phyloP scores from a whole-genome alignment of 768 basidiomycete species.

The Suillus variegatus region DNA sequence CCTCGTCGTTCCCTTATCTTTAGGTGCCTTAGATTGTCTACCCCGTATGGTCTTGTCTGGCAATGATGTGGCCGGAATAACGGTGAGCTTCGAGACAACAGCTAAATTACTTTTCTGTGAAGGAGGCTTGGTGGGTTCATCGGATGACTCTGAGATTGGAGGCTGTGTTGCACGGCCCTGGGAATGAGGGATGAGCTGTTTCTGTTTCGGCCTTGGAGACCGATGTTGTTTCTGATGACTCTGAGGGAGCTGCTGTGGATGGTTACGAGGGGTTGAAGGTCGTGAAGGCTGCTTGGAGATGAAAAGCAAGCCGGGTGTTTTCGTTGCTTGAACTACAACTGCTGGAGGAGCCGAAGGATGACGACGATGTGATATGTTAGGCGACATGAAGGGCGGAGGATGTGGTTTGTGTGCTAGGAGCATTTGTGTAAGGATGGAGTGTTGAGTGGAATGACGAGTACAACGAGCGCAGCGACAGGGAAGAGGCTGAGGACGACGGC shows the following conservation, averaged over 20 bases:
- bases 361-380: slow-evolving; percentile 50
- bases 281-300: slow-evolving; percentile 56
- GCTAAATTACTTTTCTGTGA: slow-evolving; percentile 28
- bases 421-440: slow-evolving; percentile 30
- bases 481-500: slow-evolving; percentile 9
- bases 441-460: slow-evolving; percentile 9
- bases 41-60: slow-evolving; percentile 34
- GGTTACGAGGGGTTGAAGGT: slow-evolving; percentile 34
- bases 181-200: slow-evolving; percentile 24
- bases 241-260: slow-evolving; percentile 35
- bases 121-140: slow-evolving; percentile 33
- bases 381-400: slow-evolving; percentile 28
- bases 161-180: slow-evolving; percentile 27
- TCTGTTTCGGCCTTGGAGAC: slow-evolving; percentile 40
- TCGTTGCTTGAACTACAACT: slow-evolving; percentile 70
- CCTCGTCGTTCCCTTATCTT: slow-evolving; percentile 47
- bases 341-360: slow-evolving; percentile 71
- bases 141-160: slow-evolving; percentile 24
- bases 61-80: slow-evolving; percentile 18
- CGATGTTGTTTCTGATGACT: slow-evolving; percentile 35
- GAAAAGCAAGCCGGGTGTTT: slow-evolving; percentile 71
- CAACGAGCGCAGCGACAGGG: slow-evolving; percentile 8
- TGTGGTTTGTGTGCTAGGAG: slow-evolving; percentile 44
- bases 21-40: slow-evolving; percentile 38
- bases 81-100: slow-evolving; percentile 33